Conservation (phyloP, 2,329 filamentous ascomycete species). For the Acrodontium crateriforme region DNA sequence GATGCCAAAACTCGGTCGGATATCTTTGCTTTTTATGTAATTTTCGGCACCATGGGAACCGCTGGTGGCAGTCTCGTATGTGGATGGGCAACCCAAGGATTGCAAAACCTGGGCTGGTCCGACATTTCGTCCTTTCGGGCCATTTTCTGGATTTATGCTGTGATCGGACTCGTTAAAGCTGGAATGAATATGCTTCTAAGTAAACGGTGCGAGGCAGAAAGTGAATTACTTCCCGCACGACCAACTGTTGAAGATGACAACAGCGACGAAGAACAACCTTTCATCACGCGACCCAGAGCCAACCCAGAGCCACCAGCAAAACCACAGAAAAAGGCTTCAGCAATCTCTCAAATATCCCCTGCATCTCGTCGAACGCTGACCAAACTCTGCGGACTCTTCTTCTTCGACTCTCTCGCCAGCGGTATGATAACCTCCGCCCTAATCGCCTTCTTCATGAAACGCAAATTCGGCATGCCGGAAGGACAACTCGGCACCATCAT, state of each 20-base stretch:
- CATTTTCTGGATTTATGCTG: slow-evolving; percentile 31
- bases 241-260: neutral
- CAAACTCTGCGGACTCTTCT: slow-evolving; percentile 52
- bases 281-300: too few species aligned
- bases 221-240: neutral
- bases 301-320: too few species aligned
- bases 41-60: slow-evolving; percentile 17
- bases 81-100: slow-evolving; percentile 24
- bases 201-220: slow-evolving; percentile 22
- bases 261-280: too few species aligned
- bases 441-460: slow-evolving; percentile 41
- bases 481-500: slow-evolving; percentile 40
- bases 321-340: too few species aligned
- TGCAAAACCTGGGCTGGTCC: slow-evolving; percentile 23
- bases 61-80: slow-evolving; percentile 18
- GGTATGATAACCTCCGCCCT: slow-evolving; percentile 43
- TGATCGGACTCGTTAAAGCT: slow-evolving; percentile 26
- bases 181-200: slow-evolving; percentile 27
- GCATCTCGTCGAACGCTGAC: slow-evolving; percentile 23
- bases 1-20: slow-evolving; percentile 12
- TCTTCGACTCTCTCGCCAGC: slow-evolving; percentile 50
- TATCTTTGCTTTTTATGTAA: slow-evolving; percentile 20
- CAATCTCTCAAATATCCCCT: neutral
- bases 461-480: slow-evolving; percentile 39
- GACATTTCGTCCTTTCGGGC: slow-evolving; percentile 25